These are phyloP conservation scores for Cryphonectria radicalis DNA, from an alignment of 2,329 filamentous ascomycete genomes.

Conservation along the genomic window DNA sequence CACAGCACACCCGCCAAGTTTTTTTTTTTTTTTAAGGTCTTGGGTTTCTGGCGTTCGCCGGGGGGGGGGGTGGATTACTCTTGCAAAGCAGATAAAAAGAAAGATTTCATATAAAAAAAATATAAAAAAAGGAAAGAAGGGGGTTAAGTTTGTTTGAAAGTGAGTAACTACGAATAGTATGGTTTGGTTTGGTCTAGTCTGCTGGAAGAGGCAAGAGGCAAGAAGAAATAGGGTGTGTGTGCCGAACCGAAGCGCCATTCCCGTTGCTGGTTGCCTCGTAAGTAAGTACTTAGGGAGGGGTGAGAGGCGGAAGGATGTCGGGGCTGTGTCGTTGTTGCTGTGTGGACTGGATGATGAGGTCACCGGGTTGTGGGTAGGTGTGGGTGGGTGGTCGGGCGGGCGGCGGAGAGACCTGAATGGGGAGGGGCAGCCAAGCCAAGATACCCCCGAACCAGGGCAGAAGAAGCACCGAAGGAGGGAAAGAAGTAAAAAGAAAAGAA, in stretches of 20 bases:
- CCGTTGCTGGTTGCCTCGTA: background rate
- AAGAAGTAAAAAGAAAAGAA: background rate
- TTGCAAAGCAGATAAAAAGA: background rate
- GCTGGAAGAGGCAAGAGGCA: background rate
- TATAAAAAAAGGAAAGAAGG: too few species aligned
- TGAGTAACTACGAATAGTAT: background rate
- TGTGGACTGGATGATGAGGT: constrained; percentile 8
- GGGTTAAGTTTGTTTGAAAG: background rate
- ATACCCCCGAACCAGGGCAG: background rate
- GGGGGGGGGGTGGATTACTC: background rate
- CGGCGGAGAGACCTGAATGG: background rate
- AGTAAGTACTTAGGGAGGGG: too few species aligned
- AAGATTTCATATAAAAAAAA: too few species aligned
- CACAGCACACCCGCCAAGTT: background rate
- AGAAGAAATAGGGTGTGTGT: too few species aligned
- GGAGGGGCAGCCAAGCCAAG: background rate
- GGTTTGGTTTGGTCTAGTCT: background rate
- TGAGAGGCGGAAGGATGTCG: background rate
- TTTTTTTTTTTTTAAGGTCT: background rate
- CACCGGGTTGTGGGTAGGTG: background rate
- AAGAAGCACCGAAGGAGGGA: background rate
- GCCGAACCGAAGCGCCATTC: background rate
- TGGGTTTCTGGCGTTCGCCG: background rate
- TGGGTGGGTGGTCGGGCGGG: background rate
- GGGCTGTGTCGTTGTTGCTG: background rate